Conservation (phyloP, 306 rosid species). For the Glycine soja region DNA sequence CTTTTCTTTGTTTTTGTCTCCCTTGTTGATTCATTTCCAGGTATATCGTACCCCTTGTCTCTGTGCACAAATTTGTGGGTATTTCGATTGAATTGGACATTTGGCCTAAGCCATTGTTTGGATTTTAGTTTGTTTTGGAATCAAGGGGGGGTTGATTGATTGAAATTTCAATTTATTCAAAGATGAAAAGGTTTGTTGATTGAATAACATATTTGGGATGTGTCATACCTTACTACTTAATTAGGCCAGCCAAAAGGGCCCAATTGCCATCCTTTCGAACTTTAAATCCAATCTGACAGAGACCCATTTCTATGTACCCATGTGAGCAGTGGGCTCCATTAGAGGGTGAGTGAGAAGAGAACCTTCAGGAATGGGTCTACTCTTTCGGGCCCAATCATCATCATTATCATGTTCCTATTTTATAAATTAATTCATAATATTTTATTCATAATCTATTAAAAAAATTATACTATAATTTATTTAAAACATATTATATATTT, state of each 20-base stretch:
- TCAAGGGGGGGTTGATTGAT: neutral
- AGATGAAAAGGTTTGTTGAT: neutral
- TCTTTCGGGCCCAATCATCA: slow-evolving; percentile 38
- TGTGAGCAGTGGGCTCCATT: slow-evolving; percentile 59
- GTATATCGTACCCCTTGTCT: slow-evolving; percentile 25
- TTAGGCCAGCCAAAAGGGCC: slow-evolving; percentile 30
- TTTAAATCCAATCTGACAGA: slow-evolving; percentile 41
- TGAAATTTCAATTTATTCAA: neutral
- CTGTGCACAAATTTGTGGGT: neutral
- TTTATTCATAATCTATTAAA: no score
- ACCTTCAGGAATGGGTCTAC: slow-evolving; percentile 39
- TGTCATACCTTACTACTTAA: slow-evolving; percentile 12
- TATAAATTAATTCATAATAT: no score
- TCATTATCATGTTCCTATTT: neutral
- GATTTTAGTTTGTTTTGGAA: slow-evolving; percentile 12
- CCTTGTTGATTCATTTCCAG: slow-evolving; percentile 34
- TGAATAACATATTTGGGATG: neutral
- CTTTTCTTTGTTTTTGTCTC: neutral
- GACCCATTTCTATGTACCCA: slow-evolving; percentile 53
- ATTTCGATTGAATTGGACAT: slow-evolving; percentile 6
- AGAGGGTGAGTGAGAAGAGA: slow-evolving; percentile 34
- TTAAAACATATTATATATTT: no score
- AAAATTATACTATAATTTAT: no score
- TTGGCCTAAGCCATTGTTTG: slow-evolving; percentile 6
- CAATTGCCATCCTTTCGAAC: slow-evolving; percentile 47